phyloP scores from a whole-genome alignment of 805 yeast species.

The Kodamaea kaohsiungensis region DNA sequence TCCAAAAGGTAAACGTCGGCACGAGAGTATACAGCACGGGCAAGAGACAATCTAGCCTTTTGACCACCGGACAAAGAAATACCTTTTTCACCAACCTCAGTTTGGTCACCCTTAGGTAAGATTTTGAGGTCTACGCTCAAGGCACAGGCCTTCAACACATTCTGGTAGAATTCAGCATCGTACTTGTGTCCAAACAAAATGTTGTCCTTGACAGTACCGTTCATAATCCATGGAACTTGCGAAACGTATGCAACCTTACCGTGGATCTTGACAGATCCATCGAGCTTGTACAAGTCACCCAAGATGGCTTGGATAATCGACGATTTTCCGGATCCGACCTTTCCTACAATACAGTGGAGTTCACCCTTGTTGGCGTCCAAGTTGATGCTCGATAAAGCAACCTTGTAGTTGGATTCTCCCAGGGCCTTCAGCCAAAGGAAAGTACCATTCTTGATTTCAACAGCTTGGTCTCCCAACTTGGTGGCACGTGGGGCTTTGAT shows the following conservation, averaged over 20 bases:
- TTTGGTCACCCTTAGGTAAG: conserved; percentile 85
- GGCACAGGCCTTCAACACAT: conserved; percentile 87
- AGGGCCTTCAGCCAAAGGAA: conserved; percentile 80
- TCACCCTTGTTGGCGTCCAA: conserved; percentile 72
- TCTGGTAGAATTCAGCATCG: conserved; percentile 78
- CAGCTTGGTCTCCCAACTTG: conserved; percentile 66
- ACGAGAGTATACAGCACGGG: conserved; percentile 93
- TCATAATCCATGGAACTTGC: conserved; percentile 96
- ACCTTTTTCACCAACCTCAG: conserved; percentile 97
- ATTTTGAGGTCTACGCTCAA: conserved; percentile 73
- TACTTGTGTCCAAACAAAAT: conserved; percentile 85
- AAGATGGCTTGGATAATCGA: conserved; percentile 75
- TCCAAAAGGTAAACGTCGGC: conserved; percentile 90
- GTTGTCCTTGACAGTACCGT: conserved; percentile 89
- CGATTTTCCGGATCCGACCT: conserved; percentile 89
- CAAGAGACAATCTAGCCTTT: conserved; percentile 91
- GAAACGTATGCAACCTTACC: conserved; percentile 89
- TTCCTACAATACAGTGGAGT: conserved; percentile 82
- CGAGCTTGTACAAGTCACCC: conserved; percentile 78
- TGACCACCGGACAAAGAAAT: conserved; percentile 97
- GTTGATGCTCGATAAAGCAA: conserved; percentile 64
- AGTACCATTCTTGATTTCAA: conserved; percentile 62
- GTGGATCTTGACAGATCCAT: conserved; percentile 69
- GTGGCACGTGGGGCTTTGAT: conserved; percentile 49
- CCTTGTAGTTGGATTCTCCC: conserved; percentile 53